Evolutionary conservation across 2,329 filamentous ascomycete species (phyloP), one percentile per base, ranked within the genome.

Genomic region (Botryotinia convoluta): DNA sequence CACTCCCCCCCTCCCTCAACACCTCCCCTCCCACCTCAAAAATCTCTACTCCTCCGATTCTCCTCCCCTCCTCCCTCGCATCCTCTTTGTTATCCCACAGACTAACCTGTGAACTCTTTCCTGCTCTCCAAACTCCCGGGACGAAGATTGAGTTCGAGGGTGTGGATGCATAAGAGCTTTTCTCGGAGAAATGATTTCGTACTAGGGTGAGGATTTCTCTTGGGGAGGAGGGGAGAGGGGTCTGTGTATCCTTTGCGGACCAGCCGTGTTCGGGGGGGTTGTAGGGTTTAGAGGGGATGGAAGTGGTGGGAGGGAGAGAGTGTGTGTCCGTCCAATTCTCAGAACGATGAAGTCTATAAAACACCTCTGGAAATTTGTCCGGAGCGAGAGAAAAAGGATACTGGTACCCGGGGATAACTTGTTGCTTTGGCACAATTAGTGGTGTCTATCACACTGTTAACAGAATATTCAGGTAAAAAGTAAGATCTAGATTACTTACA

Each of bases 371-470:
- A 4, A 42, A 42, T 20, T 42, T 1, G 12, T 18, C 26, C 0
- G 64, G 26, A 1, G 35, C 18, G 9, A 68, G 45, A 0, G 64
- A 39, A 42, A 42, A 42, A 16, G 64, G 64, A n/a, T 68, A 68
- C 1, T 4, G 16, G 29, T 54, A 39, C 8, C 16, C 48, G 18
- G 64, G 42, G 20, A 32, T 45, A 2, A 45, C 18, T 64, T 64
- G 51, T 2, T 22, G 37, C 2, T 29, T 18, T 8, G 32, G 4
- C 5, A 2, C 5, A 37, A 9, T 1, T 1, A 2, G 9, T 29
- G 35, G 2, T 22, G 18, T 37, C 22, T 51, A n/a, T n/a, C 48
- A n/a, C 10, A n/a, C 26, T 14, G 48, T 51, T n/a, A 51, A 14
- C 22, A 10, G 14, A 14, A 14, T 1, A 51, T 2, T 3, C 59